phyloP scores from a whole-genome alignment of 2,329 filamentous ascomycete species.

The Piedraia hortae region DNA sequence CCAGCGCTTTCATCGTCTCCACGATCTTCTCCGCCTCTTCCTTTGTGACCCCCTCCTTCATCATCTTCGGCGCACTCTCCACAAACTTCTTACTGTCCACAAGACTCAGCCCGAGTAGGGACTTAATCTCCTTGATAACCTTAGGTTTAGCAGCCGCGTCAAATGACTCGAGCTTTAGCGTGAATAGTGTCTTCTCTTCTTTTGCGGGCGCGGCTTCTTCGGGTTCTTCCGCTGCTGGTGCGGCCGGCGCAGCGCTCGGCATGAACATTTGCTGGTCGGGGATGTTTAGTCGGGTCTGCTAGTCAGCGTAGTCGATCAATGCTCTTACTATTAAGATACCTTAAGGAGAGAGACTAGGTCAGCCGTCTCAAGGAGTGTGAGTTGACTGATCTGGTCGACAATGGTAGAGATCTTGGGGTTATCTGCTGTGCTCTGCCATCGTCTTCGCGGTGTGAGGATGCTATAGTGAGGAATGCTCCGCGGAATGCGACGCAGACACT shows the following conservation, averaged over 20 bases:
- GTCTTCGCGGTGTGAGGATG: too few relatives aligned
- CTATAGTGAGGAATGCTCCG: too few relatives aligned
- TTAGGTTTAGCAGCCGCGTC: slow-evolving; percentile 82
- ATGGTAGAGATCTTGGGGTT: slow-evolving; percentile 87
- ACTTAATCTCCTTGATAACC: slow-evolving; percentile 99
- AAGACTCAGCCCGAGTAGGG: slow-evolving; percentile 73
- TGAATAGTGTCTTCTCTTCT: slow-evolving; percentile 91
- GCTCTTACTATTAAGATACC: slow-evolving; percentile 24
- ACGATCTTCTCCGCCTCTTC: slow-evolving; percentile 99
- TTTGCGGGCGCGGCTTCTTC: slow-evolving; percentile 70
- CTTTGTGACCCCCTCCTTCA: slow-evolving; percentile 98
- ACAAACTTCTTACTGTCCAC: slow-evolving; percentile 99
- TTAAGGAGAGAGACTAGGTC: slow-evolving; percentile 87
- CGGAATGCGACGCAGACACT: too few relatives aligned
- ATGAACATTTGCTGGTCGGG: slow-evolving; percentile 88
- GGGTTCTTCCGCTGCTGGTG: slow-evolving; percentile 41
- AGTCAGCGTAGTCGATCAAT: not conserved
- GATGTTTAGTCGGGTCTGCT: slow-evolving; percentile 76
- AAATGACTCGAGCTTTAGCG: slow-evolving; percentile 74
- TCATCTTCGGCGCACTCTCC: slow-evolving; percentile 85
- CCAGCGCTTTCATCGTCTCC: slow-evolving; percentile 74
- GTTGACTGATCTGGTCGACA: slow-evolving; percentile 94
- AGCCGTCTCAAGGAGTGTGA: slow-evolving; percentile 91
- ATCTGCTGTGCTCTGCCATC: slow-evolving; percentile 61
- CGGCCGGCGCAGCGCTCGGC: slow-evolving; percentile 40